phyloP scores from a whole-genome alignment of 257 asterid genomes.

The Penstemon newberryi region DNA sequence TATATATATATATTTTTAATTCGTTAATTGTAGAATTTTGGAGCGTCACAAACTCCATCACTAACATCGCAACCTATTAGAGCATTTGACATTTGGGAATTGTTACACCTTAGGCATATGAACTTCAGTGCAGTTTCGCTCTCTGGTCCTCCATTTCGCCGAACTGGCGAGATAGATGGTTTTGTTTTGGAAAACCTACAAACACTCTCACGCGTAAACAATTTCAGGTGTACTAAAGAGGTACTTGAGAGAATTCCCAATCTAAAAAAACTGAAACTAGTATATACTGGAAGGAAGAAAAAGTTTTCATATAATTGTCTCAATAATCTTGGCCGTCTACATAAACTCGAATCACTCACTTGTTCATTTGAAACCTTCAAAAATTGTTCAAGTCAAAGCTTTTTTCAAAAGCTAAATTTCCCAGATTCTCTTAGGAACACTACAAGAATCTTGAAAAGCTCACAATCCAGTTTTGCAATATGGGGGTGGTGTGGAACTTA shows the following conservation, averaged over 20 bases:
- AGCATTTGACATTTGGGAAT: no score
- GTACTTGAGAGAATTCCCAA: background rate
- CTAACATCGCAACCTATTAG: no score
- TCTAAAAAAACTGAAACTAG: background rate
- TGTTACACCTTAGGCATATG: constrained; percentile 7
- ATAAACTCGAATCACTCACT: background rate
- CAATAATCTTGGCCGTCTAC: background rate
- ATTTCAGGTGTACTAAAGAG: background rate
- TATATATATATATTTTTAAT: no score
- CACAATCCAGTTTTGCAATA: no score
- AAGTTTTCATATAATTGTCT: background rate
- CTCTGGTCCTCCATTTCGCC: background rate
- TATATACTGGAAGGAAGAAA: background rate
- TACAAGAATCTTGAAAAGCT: no score
- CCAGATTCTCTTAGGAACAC: no score
- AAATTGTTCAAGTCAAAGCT: no score
- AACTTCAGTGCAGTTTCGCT: background rate
- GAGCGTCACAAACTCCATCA: no score
- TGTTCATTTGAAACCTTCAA: no score
- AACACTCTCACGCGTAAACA: background rate
- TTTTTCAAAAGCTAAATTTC: no score
- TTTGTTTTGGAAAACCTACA: background rate
- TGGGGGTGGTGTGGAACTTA: no score
- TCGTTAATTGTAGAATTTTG: no score
- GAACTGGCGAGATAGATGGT: background rate